Evolutionary conservation across 352 stramenopile species (phyloP).

Genomic region (Pythium chondricola): DNA sequence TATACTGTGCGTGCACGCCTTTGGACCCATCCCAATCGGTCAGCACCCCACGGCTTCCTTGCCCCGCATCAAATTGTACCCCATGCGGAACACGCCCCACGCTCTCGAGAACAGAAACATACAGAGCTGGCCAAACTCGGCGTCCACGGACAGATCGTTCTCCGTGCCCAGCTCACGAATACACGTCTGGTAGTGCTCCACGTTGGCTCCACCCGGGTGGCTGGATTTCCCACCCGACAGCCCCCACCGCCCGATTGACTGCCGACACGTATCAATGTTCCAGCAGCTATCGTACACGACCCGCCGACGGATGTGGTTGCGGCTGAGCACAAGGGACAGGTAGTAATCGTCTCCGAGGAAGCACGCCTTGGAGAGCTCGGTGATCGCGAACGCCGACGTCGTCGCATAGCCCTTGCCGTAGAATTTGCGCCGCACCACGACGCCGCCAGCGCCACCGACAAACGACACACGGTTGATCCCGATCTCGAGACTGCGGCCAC

Average conservation of each 20-base stretch:
- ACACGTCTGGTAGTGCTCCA: constrained; percentile 56
- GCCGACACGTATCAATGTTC: constrained; percentile 23
- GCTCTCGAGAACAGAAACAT: constrained; percentile 34
- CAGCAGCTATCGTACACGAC: constrained; percentile 51
- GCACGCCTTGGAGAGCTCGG: constrained; percentile 39
- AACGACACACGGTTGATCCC: constrained; percentile 49
- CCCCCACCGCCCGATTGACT: constrained; percentile 25
- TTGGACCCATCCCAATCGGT: no score
- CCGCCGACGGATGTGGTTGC: constrained; percentile 28
- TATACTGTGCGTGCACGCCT: no score
- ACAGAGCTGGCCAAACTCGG: constrained; percentile 31
- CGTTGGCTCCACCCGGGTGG: constrained; percentile 42
- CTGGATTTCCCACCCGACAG: constrained; percentile 27
- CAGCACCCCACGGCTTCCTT: background rate
- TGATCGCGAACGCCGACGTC: constrained; percentile 31
- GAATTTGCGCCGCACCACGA: constrained; percentile 44
- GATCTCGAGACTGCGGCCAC: constrained; percentile 37
- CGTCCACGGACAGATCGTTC: constrained; percentile 37
- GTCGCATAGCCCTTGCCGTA: constrained; percentile 27
- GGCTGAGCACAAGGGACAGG: constrained; percentile 40
- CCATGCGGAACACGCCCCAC: constrained; percentile 2
- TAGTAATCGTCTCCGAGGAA: constrained; percentile 52
- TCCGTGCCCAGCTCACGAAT: constrained; percentile 39
- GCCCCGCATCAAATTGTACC: constrained; percentile 7
- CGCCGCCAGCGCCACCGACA: constrained; percentile 41